phyloP scores from a whole-genome alignment of 2,329 filamentous ascomycete species.

The Cladosporium sp. region DNA sequence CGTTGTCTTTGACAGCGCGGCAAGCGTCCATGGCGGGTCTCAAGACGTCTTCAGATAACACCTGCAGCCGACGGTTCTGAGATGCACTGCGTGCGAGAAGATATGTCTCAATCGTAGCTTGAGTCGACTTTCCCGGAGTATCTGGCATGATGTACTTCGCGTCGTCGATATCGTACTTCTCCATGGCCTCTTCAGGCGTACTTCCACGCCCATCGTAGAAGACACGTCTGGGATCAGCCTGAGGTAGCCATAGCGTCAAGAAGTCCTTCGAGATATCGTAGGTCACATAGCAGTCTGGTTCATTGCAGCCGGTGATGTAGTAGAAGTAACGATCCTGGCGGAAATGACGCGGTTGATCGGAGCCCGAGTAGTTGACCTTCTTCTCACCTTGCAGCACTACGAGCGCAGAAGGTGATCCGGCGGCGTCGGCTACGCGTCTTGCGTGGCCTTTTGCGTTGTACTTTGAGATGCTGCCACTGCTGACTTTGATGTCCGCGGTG shows the following conservation, averaged over 20 bases:
- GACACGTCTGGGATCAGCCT: constrained; percentile 81
- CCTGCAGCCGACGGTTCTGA: no score
- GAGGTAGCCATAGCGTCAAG: constrained; percentile 87
- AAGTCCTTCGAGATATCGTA: constrained; percentile 75
- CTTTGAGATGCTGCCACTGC: constrained; percentile 40
- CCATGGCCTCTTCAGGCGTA: constrained; percentile 70
- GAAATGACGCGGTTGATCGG: constrained; percentile 79
- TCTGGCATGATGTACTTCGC: constrained; percentile 53
- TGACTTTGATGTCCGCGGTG: background rate
- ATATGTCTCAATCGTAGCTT: background rate
- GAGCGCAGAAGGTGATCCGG: constrained; percentile 65
- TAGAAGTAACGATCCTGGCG: constrained; percentile 82
- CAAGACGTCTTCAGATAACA: background rate
- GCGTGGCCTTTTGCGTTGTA: constrained; percentile 87
- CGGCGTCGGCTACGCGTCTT: constrained; percentile 72
- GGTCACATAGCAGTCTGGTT: constrained; percentile 76
- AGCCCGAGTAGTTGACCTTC: constrained; percentile 56
- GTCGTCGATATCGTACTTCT: constrained; percentile 76
- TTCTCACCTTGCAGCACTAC: constrained; percentile 74
- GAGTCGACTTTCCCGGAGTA: background rate
- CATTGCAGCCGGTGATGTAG: constrained; percentile 84
- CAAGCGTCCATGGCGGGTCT: constrained; percentile 62
- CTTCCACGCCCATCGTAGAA: constrained; percentile 92
- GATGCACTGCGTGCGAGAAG: background rate
- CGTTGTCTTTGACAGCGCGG: constrained; percentile 79